Percentiles rank a stretch among this genome's conserved stretches.
Conservation (phyloP, 345 rosid species). For the Salix udensis region DNA sequence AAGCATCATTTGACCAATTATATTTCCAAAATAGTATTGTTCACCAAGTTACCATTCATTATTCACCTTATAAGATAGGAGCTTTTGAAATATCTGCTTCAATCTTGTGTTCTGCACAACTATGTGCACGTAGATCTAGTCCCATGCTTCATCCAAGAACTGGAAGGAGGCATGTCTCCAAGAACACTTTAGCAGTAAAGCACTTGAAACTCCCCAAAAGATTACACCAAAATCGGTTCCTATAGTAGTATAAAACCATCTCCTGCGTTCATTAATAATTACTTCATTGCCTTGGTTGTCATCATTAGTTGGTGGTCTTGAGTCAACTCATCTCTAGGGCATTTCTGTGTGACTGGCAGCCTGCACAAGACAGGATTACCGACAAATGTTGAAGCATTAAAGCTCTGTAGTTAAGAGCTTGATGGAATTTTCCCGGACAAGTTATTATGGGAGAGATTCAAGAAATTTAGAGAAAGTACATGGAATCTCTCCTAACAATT, state of each 20-base stretch:
- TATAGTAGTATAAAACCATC: conserved; percentile 2
- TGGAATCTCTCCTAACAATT: neutral
- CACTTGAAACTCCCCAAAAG: neutral
- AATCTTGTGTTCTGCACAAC: neutral
- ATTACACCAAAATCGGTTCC: neutral
- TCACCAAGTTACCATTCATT: no score
- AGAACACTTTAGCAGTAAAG: neutral
- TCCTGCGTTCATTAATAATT: neutral
- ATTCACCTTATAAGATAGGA: no score
- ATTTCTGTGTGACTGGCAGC: neutral
- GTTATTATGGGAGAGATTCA: conserved; percentile 6
- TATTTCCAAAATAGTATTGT: no score
- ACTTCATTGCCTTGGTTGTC: neutral
- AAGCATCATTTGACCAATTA: no score
- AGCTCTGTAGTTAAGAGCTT: conserved; percentile 7
- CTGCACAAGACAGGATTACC: neutral
- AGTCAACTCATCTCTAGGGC: neutral
- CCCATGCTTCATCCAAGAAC: no score
- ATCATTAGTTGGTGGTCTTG: neutral
- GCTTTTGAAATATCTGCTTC: neutral
- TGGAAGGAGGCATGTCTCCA: neutral
- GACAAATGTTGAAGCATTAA: neutral
- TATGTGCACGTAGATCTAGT: neutral
- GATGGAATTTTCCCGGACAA: conserved; percentile 8
- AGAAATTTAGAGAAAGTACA: neutral